Percentiles rank a stretch among this genome's conserved stretches.
Conservation (phyloP, 805 yeast genomes). For the Candida berthetii region DNA sequence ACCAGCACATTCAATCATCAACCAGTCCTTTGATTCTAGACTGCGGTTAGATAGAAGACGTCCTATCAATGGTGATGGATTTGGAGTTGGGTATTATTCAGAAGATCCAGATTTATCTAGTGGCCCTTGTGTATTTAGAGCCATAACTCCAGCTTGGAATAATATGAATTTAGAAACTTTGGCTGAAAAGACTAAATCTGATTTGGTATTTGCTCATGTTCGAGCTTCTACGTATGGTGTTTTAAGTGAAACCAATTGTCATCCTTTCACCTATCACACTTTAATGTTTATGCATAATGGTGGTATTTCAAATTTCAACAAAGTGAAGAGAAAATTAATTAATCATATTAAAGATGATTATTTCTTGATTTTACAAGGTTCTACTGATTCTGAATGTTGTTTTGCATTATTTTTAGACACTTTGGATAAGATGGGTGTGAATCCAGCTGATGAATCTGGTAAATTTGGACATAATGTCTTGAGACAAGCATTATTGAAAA, state of each 20-base stretch:
- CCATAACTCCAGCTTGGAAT: conserved; percentile 98
- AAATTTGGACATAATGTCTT: conserved; percentile 49
- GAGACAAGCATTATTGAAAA: conserved; percentile 62
- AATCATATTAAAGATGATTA: conserved; percentile 74
- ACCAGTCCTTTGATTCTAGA: conserved; percentile 87
- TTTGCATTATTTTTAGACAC: conserved; percentile 85
- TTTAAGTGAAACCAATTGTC: conserved; percentile 91
- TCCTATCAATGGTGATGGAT: conserved; percentile 97
- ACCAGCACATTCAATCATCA: conserved; percentile 94
- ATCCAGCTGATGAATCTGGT: conserved; percentile 46
- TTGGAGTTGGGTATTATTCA: conserved; percentile 92
- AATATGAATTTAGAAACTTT: conserved; percentile 82
- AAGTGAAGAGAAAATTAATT: conserved; percentile 68
- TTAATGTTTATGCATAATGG: conserved; percentile 98
- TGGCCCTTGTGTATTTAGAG: conserved; percentile 89
- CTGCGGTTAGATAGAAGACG: conserved; percentile 80
- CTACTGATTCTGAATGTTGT: conserved; percentile 94
- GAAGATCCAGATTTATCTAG: conserved; percentile 49
- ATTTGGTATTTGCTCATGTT: conserved; percentile 89
- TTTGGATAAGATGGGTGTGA: conserved; percentile 65
- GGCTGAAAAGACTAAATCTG: conserved; percentile 82
- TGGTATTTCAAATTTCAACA: conserved; percentile 66
- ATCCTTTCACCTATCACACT: conserved; percentile 85
- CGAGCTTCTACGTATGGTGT: conserved; percentile 96
- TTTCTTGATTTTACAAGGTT: conserved; percentile 79